These are phyloP conservation scores for Tulasnella sp. DNA, from an alignment of 768 basidiomycete genomes.

Conservation along the genomic window DNA sequence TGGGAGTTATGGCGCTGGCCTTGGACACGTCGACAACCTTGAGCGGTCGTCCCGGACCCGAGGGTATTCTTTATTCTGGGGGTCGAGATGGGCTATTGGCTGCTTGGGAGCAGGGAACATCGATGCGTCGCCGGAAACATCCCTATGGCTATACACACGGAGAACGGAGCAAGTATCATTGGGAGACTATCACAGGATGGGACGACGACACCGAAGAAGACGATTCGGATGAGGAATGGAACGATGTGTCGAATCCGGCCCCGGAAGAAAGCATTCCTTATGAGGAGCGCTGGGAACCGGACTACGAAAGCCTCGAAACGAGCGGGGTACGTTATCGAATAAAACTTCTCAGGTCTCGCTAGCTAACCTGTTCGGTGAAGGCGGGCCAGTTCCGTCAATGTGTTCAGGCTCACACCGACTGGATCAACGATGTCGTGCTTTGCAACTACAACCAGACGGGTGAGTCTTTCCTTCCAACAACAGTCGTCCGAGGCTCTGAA, in stretches of 20 bases:
- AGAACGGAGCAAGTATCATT: conserved; percentile 39
- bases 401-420: conserved; percentile 86
- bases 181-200: conserved; percentile 87
- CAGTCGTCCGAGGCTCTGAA: too few relatives aligned
- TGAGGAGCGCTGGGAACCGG: conserved; percentile 79
- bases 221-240: conserved; percentile 47
- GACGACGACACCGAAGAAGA: conserved; percentile 58
- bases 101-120: conserved; percentile 77
- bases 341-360: neutral
- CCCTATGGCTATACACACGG: conserved; percentile 35
- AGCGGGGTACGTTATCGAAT: conserved; percentile 10
- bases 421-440: conserved; percentile 92
- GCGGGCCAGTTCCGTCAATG: conserved; percentile 71
- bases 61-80: conserved; percentile 86
- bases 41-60: conserved; percentile 58
- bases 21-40: conserved; percentile 80
- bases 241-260: conserved; percentile 19
- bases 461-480: conserved; percentile 38
- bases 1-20: conserved; percentile 83
- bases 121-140: conserved; percentile 50
- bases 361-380: conserved; percentile 35
- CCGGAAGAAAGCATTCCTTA: conserved; percentile 46
- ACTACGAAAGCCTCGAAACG: conserved; percentile 37
- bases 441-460: conserved; percentile 90
- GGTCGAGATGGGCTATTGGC: conserved; percentile 86